phyloP scores from a whole-genome alignment of 208 protist species.

The Porcisia deanei region DNA sequence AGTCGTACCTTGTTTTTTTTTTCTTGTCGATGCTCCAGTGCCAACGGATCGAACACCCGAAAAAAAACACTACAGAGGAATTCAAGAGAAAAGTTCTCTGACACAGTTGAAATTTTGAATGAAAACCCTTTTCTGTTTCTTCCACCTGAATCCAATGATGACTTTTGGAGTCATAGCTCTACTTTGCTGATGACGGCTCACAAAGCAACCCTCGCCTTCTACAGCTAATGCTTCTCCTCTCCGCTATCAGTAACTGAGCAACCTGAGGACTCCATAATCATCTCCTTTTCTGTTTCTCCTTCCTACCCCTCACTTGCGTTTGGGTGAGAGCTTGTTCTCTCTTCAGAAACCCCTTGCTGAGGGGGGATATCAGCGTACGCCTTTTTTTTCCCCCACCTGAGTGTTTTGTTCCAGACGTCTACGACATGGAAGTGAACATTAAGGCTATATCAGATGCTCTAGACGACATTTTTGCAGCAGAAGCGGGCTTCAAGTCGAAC shows the following conservation, averaged over 20 bases:
- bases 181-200: not conserved
- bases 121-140: not conserved
- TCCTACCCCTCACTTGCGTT: not conserved
- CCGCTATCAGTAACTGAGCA: not conserved
- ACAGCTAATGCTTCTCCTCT: not conserved
- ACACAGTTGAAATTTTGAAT: not conserved
- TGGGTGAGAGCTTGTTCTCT: not conserved
- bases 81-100: not conserved
- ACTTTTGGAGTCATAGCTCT: not conserved
- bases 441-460: conserved; percentile 33
- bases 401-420: not conserved
- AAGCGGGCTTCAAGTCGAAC: not conserved
- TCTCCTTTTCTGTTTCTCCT: not conserved
- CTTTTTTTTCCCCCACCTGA: conserved; percentile 8
- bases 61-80: not conserved
- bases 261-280: not conserved
- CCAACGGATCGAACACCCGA: not conserved
- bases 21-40: too few species aligned
- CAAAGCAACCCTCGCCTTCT: not conserved
- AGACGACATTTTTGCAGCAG: conserved; percentile 30
- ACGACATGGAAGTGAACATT: conserved; percentile 37
- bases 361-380: not conserved
- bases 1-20: not conserved
- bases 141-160: not conserved
- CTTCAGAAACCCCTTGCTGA: not conserved